Base-by-base conservation (phyloP, 805 yeast species). In the Lipomyces spencermartinsiae region DNA sequence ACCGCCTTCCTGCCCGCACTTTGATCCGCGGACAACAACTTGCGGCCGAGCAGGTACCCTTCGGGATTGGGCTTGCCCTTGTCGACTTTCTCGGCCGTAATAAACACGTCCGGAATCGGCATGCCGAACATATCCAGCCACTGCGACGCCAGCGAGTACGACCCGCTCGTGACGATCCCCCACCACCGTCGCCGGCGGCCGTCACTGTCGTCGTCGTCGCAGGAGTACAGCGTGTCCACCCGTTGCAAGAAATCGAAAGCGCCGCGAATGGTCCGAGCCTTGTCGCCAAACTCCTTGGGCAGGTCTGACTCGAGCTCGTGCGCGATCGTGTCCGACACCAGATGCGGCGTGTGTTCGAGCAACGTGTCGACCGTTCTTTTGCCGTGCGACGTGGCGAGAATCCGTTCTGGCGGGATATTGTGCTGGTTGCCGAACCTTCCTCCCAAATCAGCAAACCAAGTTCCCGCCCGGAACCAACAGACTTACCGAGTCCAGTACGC, bases 121-220 rank as follows among this genome's bases (percentile, higher is more conserved):
- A 83, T 80, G 61, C 85, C 84, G 76, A 90, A 83, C 78, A 90
- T 81, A 73, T 84, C 82, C 78, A 92, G 87, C 95, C 97, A 92
- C 74, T 88, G 86, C 74, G 87, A 82, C 65, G 96, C 97, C 83
- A 92, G 84, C 49, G 86, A 88, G 71, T 84, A 83, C 66, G 93
- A 89, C 73, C 97, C 97, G 61, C 92, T 87, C 35, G 97, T 92
- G 71, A 92, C 97, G 76, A 92, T 89, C 65, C 93, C 94, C 92
- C 97, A 92, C 80, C 87, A 87, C 76, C 81, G 82, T 29, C 76
- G 74, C 22, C 76, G 71, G 12, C n/a, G 2, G 16, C 49, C 49
- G 49, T n/a, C n/a, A n/a, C n/a, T 16, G n/a, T 3, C 49, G n/a
- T 19, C 55, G 25, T 16, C 31, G 37, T 22, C 19, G 31, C 19